Percentiles rank a stretch among this genome's conserved stretches.
phyloP scores from a whole-genome alignment of 768 basidiomycete species.

The Kwoniella sp. region DNA sequence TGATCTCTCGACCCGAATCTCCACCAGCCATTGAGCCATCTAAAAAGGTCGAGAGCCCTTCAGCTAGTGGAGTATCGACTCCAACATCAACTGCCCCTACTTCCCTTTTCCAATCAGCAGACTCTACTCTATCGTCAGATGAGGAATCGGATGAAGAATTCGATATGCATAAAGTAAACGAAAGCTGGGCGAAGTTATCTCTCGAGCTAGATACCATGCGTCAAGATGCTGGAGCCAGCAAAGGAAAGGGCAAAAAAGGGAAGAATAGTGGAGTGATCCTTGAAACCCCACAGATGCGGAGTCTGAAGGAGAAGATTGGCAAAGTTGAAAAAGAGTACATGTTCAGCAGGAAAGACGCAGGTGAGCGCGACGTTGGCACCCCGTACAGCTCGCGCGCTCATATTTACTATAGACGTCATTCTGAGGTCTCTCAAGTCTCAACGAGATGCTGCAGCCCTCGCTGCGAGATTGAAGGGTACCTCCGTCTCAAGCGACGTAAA shows the following conservation, averaged over 20 bases:
- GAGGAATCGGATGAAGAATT: slow-evolving; percentile 34
- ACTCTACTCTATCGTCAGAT: slow-evolving; percentile 17
- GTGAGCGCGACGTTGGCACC: slow-evolving; percentile 18
- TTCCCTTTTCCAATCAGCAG: slow-evolving; percentile 38
- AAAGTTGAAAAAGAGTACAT: slow-evolving; percentile 54
- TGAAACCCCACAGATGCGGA: slow-evolving; percentile 45
- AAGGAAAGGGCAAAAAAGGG: slow-evolving; percentile 39
- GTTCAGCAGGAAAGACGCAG: slow-evolving; percentile 54
- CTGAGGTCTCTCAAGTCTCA: slow-evolving; percentile 39
- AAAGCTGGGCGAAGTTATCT: slow-evolving; percentile 38
- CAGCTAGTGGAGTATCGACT: not conserved
- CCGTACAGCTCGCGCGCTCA: not conserved
- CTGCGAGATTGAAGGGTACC: slow-evolving; percentile 32
- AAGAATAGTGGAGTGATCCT: slow-evolving; percentile 35
- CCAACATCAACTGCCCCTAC: slow-evolving; percentile 3
- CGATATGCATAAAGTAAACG: slow-evolving; percentile 39
- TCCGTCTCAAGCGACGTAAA: too few relatives aligned
- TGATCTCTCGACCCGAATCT: slow-evolving; percentile 4
- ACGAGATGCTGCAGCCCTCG: slow-evolving; percentile 38
- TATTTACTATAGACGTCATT: slow-evolving; percentile 34
- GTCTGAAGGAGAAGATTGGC: slow-evolving; percentile 39
- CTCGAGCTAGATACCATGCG: slow-evolving; percentile 35
- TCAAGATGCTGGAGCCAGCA: slow-evolving; percentile 27
- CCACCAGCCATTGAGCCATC: not conserved
- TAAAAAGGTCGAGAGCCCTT: not conserved